Base-by-base conservation (phyloP, 331 rosid species). In the Phaseolus coccineus region DNA sequence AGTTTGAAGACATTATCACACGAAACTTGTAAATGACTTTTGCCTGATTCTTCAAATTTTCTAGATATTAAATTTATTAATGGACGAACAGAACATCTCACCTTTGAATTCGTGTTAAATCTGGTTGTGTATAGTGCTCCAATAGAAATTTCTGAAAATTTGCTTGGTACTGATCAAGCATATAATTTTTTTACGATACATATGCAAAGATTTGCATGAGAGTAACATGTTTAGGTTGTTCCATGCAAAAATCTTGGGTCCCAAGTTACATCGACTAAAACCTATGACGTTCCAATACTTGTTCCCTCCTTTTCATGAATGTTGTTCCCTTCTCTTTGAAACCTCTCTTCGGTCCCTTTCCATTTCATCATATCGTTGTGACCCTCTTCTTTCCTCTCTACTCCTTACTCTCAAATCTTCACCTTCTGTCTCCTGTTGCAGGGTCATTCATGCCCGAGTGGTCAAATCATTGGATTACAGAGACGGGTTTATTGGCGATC, bases 401-500 rank as follows among this genome's bases (percentile, higher is more conserved):
- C 82, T 87, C 48, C 47, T 31, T 80, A 80, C 85, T 57, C 64
- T 87, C 14, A 82, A 74, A 58, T 80, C 78, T 80, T 85, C 87
- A 46, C 71, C 73, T 55, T 80, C 82, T 57, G 40, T 85, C 28
- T 85, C 82, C 14, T 80, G 69, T 73, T 82, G 84, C 82, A 78
- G 78, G 42, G 66, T 56, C 76, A 73, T 87, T 57, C 91, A 87
- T 64, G 88, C 88, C 35, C 82, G 71, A 11, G 84, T 87, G 31
- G 61, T 87, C 52, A 87, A 85, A 74, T 87, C 85, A n/a, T 74
- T 77, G 63, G 69, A 82, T 80, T 87, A 69, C 63, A 68, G 81
- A 70, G 85, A 87, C 74, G 91, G 87, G 4, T 85, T 85, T 35
- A 85, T 87, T 28, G 91, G 91, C 47, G 88, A 87, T 69, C 91